phyloP scores from a whole-genome alignment of 257 asterid genomes.

The Ocimum tenuiflorum region DNA sequence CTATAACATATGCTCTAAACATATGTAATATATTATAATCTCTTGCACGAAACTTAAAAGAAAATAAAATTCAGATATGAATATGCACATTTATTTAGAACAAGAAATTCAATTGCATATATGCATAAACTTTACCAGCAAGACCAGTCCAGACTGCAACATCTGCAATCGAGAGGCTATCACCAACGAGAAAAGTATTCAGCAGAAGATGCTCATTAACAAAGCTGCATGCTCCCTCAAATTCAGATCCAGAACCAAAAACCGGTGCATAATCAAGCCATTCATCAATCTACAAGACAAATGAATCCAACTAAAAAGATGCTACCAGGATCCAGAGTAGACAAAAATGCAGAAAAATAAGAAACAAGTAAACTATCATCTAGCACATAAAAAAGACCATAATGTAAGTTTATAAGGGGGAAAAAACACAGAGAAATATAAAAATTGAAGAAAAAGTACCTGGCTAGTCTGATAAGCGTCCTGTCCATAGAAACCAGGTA shows the following conservation, averaged over 20 bases:
- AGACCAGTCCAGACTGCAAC: constrained; percentile 81
- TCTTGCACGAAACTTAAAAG: neutral
- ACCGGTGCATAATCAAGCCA: constrained; percentile 74
- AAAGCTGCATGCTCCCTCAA: constrained; percentile 77
- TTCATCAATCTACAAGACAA: constrained; percentile 56
- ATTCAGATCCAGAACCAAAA: constrained; percentile 74
- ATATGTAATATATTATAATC: too few species aligned
- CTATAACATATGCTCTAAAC: neutral
- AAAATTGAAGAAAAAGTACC: constrained; percentile 33
- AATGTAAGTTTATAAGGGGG: neutral
- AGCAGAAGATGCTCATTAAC: constrained; percentile 60
- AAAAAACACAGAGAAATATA: neutral
- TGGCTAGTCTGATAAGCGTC: constrained; percentile 52
- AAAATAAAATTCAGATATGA: neutral
- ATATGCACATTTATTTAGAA: neutral
- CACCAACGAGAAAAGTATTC: constrained; percentile 60
- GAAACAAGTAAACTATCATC: neutral
- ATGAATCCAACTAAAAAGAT: neutral
- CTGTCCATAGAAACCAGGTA: constrained; percentile 39
- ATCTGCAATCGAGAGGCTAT: constrained; percentile 71
- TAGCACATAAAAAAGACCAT: neutral
- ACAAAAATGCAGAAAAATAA: neutral
- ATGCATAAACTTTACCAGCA: constrained; percentile 45
- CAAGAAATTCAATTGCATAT: neutral
- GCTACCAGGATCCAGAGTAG: neutral